Percentiles rank a stretch among this genome's conserved stretches.
Evolutionary conservation across 2,329 filamentous ascomycete genomes (phyloP).

Genomic region (Cladobotryum protrusum): DNA sequence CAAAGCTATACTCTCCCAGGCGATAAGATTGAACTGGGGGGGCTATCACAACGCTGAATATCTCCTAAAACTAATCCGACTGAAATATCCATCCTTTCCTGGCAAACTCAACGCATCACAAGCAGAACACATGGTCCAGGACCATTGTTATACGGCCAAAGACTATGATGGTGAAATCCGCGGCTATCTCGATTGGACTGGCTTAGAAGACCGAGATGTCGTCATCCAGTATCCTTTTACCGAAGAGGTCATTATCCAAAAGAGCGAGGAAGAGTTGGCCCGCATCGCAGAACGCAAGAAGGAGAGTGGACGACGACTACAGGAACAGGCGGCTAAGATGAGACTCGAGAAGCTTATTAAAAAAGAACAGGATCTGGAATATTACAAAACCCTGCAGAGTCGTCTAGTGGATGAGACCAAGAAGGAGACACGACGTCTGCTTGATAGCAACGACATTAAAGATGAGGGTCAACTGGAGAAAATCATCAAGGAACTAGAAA

Average conservation of each 20-base stretch:
- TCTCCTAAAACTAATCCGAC: slow-evolving; percentile 75
- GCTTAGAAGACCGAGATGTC: slow-evolving; percentile 80
- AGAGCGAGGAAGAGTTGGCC: slow-evolving; percentile 89
- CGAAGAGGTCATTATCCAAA: slow-evolving; percentile 83
- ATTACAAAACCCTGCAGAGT: slow-evolving; percentile 77
- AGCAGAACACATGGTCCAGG: slow-evolving; percentile 76
- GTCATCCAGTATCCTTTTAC: slow-evolving; percentile 91
- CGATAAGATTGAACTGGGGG: slow-evolving; percentile 90
- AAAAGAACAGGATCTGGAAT: slow-evolving; percentile 92
- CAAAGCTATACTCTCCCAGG: slow-evolving; percentile 77
- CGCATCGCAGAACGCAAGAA: slow-evolving; percentile 89
- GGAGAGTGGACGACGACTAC: slow-evolving; percentile 82
- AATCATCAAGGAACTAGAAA: slow-evolving; percentile 81
- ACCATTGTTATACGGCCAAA: slow-evolving; percentile 84
- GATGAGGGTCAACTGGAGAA: slow-evolving; percentile 83
- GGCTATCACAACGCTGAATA: slow-evolving; percentile 87
- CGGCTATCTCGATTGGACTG: slow-evolving; percentile 81
- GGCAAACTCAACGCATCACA: slow-evolving; percentile 82
- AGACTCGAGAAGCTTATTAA: slow-evolving; percentile 88
- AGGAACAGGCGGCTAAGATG: slow-evolving; percentile 97
- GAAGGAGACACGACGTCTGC: slow-evolving; percentile 78
- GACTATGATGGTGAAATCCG: slow-evolving; percentile 76
- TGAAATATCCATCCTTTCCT: slow-evolving; percentile 89
- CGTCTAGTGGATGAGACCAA: slow-evolving; percentile 72
- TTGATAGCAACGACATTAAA: slow-evolving; percentile 88